Base-by-base conservation (phyloP, 768 basidiomycete species). In the Lyophyllum semitale region DNA sequence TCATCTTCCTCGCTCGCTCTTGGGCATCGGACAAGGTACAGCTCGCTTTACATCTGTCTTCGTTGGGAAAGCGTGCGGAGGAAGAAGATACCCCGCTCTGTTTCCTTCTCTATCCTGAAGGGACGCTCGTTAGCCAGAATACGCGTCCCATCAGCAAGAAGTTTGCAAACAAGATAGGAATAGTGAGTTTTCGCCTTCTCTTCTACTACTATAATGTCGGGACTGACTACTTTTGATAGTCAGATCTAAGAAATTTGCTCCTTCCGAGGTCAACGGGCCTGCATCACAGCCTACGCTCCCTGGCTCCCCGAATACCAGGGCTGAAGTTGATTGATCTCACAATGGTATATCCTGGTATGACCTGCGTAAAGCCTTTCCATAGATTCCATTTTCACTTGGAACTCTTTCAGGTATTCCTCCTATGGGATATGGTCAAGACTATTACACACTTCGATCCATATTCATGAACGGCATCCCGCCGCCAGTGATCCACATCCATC, bases 231-330 rank as follows among this genome's bases (percentile, higher is more conserved):
- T 40, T 29, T 44, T 42, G 22, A 43, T 42, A 98, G 95, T 66
- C 82, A 32, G 93, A 98, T 68, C 82, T 94, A 74, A 74, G 68
- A 47, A 84, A 98, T 67, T 69, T 83, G n/a, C 80, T 99, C 11
- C 83, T 98, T 44, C 97, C 97, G 5, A 85, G 95, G 51, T 94
- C 97, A 40, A 95, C 93, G 1, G 97, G 97, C 2, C 75, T 98
- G 54, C 87, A 89, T 55, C 91, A 91, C 67, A 89, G 86, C 61
- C 76, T 98, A 43, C 84, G 91, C 26, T 87, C 93, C 0, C 81
- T 98, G 11, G 78, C 85, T 15, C 86, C 93, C 20, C 83, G 88
- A 54, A 81, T 95, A 22, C 88, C 88, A 25, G 80, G 81, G 51
- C 75, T 99, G 54, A 83, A 86, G 60, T 69, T 99, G 12, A 75